Evolutionary conservation across 2,329 filamentous ascomycete genomes (phyloP), one percentile per base, ranked within the genome.

Genomic region (Claviceps pazoutovae): DNA sequence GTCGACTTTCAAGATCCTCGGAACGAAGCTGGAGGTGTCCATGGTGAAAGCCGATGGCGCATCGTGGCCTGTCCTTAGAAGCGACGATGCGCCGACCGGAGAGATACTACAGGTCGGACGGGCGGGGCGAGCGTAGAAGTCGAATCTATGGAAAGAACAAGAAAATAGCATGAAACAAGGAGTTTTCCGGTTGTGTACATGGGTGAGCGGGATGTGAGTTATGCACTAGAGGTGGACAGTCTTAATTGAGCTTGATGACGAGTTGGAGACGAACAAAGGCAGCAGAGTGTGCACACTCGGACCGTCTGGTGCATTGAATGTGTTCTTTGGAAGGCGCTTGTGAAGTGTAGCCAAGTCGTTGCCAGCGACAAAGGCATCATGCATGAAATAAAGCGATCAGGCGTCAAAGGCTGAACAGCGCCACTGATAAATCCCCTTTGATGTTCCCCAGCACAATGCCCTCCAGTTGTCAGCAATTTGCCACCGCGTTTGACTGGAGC

Each of bases 51-150:
- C 82, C 2, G 85, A 90, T 60, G 84, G 83, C 11, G 75, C 76
- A 43, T 86, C 87, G 62, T 96, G 90, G 90, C 86, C 89, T 37
- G 86, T 93, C 5, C 69, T 96, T 61, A 78, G 88, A 55, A 85
- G 82, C 54, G 87, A 93, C 60, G 88, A 95, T 58, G 68, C 71
- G 52, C 63, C 69, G 55, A 80, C 75, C 9, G 78, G 78, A 5
- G 86, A 95, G 71, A 95, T 95, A 60, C 81, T 97, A 57, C 93
- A 98, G 69, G 76, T 94, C 56, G 93, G 93, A 14, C 77, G 82
- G 57, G 89, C 93, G 49, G 88, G 84, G 5, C 50, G 50, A 19
- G 57, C 57, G 17, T 56, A 50, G 5, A 17, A 14, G 17, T 8
- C 5, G 8, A 4, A 11, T 44, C 5, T 46, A n/a, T 5, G 13